Percentiles rank a stretch among this genome's conserved stretches.
Evolutionary conservation across 768 basidiomycete genomes (phyloP).

Genomic region (Tulasnella sp.): DNA sequence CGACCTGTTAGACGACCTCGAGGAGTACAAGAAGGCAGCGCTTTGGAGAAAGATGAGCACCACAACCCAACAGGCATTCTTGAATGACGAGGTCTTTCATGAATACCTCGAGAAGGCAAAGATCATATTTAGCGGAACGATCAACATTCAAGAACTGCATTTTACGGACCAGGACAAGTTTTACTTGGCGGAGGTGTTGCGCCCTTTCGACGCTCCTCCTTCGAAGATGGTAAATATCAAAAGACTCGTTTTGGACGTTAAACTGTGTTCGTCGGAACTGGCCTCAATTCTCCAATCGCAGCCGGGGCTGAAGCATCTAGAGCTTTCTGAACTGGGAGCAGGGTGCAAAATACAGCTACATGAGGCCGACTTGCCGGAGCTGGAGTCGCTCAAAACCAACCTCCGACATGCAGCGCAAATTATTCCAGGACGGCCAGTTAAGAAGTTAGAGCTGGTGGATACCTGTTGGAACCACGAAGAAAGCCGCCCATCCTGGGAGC

Average conservation of each 20-base stretch:
- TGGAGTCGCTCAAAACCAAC: background rate
- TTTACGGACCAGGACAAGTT: background rate
- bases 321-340: background rate
- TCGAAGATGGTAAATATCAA: background rate
- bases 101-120: background rate
- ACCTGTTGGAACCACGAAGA: too few relatives aligned
- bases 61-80: too few relatives aligned
- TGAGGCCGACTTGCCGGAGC: background rate
- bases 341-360: background rate
- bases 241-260: background rate
- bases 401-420: background rate
- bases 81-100: background rate
- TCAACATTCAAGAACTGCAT: background rate
- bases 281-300: background rate
- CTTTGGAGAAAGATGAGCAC: too few relatives aligned
- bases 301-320: background rate
- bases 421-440: background rate
- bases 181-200: too few relatives aligned
- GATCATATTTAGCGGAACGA: background rate
- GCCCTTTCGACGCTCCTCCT: background rate
- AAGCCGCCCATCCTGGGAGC: too few relatives aligned
- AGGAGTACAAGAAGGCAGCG: too few relatives aligned
- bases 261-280: background rate
- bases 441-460: too few relatives aligned
- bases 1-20: too few relatives aligned